Percentiles rank a stretch among this genome's conserved stretches.
Conservation (phyloP, 1,284 basidiomycete genomes). For the Mycena citricolor region DNA sequence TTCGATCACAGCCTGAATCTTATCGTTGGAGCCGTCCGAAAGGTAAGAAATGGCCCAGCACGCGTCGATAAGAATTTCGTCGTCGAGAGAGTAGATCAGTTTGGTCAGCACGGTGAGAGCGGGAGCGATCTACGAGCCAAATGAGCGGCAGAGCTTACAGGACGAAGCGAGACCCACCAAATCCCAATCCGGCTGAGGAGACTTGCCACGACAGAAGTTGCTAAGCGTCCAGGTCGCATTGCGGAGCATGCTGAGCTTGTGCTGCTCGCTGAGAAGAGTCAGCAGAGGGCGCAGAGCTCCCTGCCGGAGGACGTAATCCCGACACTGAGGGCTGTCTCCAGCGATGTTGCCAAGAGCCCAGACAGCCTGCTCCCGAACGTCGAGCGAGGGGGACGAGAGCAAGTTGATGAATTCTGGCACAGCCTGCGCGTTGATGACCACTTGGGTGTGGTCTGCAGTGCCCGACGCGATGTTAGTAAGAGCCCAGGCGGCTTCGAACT, state of each 20-base stretch:
- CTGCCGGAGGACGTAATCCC: constrained; percentile 85
- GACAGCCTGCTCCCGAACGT: constrained; percentile 95
- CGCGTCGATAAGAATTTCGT: constrained; percentile 98
- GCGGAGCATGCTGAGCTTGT: constrained; percentile 96
- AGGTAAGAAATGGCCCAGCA: constrained; percentile 99
- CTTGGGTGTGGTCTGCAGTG: constrained; percentile 97
- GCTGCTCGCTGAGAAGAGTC: constrained; percentile 76
- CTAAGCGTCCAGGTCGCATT: constrained; percentile 98
- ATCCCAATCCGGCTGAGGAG: constrained; percentile 95
- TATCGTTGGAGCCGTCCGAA: constrained; percentile 98
- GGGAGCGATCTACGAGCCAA: constrained; percentile 78
- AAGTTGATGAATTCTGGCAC: constrained; percentile 98
- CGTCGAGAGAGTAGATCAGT: constrained; percentile 98
- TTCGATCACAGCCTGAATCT: constrained; percentile 99
- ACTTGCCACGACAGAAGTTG: constrained; percentile 97
- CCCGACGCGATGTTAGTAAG: constrained; percentile 99
- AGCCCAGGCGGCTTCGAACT: constrained; percentile 99
- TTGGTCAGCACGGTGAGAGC: constrained; percentile 96
- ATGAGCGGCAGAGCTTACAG: constrained; percentile 20
- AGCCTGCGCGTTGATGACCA: constrained; percentile 92
- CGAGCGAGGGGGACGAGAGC: constrained; percentile 81
- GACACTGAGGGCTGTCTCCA: constrained; percentile 91
- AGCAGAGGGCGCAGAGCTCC: constrained; percentile 75
- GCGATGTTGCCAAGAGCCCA: constrained; percentile 98
- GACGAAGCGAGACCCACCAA: constrained; percentile 51